Evolutionary conservation across 208 protist species (phyloP).

Genomic region (Naegleria gruberi): DNA sequence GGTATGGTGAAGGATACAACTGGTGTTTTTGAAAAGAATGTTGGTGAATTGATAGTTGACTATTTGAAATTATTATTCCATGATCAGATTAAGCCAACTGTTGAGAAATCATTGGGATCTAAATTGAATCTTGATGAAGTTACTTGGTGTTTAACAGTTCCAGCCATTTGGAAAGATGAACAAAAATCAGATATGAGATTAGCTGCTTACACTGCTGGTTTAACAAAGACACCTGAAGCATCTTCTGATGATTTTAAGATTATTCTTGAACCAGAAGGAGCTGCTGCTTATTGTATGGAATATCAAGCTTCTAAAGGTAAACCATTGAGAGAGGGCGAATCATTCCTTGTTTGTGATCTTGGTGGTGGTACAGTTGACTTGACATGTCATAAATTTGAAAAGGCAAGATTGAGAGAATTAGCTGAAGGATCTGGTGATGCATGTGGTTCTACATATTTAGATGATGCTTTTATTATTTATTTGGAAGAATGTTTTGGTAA

Average conservation of each 20-base stretch:
- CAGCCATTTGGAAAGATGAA: not conserved
- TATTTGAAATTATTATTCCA: not conserved
- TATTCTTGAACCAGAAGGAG: conserved; percentile 1
- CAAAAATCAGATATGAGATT: not conserved
- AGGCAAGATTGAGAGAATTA: not conserved
- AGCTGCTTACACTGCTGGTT: not conserved
- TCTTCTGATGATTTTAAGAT: not conserved
- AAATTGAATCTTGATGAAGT: not conserved
- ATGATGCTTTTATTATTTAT: not conserved
- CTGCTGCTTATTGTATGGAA: not conserved
- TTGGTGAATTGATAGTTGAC: not conserved
- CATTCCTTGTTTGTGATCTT: not conserved
- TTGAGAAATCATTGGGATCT: too few species aligned
- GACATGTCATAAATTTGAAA: not conserved
- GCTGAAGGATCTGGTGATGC: not conserved
- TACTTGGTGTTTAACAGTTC: not conserved
- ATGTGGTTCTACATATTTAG: not conserved
- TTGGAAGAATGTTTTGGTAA: not conserved
- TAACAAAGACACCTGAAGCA: not conserved
- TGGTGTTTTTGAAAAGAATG: not conserved
- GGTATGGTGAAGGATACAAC: not conserved
- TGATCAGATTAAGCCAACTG: too few species aligned
- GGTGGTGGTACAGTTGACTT: conserved; percentile 6
- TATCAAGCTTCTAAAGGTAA: too few species aligned
- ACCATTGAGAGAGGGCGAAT: not conserved